Conservation (phyloP, 371 early-diverging fungal species). For the Rhizopus sp. region DNA sequence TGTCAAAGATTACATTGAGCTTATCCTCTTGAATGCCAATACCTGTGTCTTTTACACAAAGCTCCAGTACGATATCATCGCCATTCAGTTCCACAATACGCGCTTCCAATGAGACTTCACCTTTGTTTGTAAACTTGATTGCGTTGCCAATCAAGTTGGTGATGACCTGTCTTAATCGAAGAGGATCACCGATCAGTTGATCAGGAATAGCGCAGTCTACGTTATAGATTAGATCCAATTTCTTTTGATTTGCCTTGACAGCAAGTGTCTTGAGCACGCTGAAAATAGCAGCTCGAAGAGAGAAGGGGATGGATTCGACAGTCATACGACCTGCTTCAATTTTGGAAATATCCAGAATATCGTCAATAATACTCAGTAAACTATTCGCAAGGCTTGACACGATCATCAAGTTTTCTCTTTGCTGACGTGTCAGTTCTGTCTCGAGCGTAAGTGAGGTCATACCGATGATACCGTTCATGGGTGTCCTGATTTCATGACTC, state of each 20-base stretch:
- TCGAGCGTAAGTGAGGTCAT: constrained; percentile 68
- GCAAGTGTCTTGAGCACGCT: constrained; percentile 70
- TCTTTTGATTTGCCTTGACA: constrained; percentile 71
- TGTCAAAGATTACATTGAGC: constrained; percentile 74
- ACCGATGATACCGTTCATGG: constrained; percentile 81
- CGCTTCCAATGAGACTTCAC: constrained; percentile 60
- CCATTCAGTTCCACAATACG: constrained; percentile 34
- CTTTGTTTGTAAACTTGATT: constrained; percentile 82
- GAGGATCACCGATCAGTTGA: constrained; percentile 74
- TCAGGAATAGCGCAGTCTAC: constrained; percentile 71
- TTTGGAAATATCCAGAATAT: constrained; percentile 83
- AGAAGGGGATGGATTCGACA: constrained; percentile 68
- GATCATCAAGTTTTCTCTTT: constrained; percentile 76
- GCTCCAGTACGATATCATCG: constrained; percentile 52
- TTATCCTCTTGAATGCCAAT: constrained; percentile 84
- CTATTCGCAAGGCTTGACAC: constrained; percentile 69
- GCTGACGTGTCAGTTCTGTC: constrained; percentile 71
- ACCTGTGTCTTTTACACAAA: constrained; percentile 82
- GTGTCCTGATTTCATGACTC: constrained; percentile 78
- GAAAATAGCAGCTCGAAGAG: constrained; percentile 67
- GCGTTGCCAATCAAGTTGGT: constrained; percentile 87
- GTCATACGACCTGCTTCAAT: constrained; percentile 82
- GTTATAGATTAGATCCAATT: constrained; percentile 60
- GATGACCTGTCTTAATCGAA: constrained; percentile 76
- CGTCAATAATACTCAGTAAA: constrained; percentile 75